These are phyloP conservation scores for Harrya chromipes DNA, from an alignment of 768 basidiomycete species.

Conservation along the genomic window DNA sequence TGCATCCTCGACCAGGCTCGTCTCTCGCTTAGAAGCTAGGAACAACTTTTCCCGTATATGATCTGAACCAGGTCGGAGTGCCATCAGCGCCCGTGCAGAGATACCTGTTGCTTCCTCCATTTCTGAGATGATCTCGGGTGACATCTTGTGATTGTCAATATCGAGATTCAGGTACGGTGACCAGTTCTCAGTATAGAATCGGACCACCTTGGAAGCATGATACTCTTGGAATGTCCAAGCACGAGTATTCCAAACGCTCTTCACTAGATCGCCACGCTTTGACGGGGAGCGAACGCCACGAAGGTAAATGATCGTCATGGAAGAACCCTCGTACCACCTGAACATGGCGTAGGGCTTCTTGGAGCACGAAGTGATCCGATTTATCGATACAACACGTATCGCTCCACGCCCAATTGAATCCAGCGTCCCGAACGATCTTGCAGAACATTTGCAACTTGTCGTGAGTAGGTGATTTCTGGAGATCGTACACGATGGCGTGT, in stretches of 20 bases:
- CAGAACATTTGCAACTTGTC: background rate
- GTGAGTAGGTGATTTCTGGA: conserved; percentile 4
- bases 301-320: conserved; percentile 2
- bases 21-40: conserved; percentile 7
- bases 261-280: background rate
- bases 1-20: conserved; percentile 7
- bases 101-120: conserved; percentile 9
- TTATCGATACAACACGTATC: conserved; percentile 10
- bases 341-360: background rate
- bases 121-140: background rate
- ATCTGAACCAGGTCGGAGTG: conserved; percentile 1
- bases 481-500: conserved; percentile 3
- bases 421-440: background rate
- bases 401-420: conserved; percentile 8
- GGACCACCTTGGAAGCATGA: conserved; percentile 7
- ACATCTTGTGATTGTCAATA: conserved; percentile 8
- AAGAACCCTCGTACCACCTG: background rate
- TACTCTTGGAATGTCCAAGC: conserved; percentile 13
- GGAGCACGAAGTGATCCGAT: background rate
- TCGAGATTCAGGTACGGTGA: conserved; percentile 3
- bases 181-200: conserved; percentile 13
- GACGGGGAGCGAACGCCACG: background rate
- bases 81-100: background rate
- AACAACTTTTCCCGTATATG: conserved; percentile 6
- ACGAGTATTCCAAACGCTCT: conserved; percentile 2